A percentile compares a stretch with the other conserved stretches of the same genome.
phyloP scores from a whole-genome alignment of 2,329 filamentous ascomycete species.

The Dactylellina haptotyla region DNA sequence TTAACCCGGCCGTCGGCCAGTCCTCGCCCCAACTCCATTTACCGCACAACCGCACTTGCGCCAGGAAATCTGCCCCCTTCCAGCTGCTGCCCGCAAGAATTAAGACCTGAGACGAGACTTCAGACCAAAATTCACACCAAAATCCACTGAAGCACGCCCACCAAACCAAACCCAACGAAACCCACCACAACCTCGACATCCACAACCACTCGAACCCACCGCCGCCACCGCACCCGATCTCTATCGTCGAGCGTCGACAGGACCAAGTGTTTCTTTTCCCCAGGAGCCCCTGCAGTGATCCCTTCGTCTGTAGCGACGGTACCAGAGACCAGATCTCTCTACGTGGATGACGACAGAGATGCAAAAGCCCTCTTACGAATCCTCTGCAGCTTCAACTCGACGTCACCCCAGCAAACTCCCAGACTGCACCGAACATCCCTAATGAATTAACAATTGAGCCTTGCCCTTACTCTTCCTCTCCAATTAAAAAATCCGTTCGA shows the following conservation, averaged over 20 bases:
- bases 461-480: background rate
- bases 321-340: conserved; percentile 25
- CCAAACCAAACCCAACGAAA: too few species aligned
- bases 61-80: conserved; percentile 22
- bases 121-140: too few species aligned
- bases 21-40: conserved; percentile 44
- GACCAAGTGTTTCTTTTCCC: too few species aligned
- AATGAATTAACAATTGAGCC: conserved; percentile 6
- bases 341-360: conserved; percentile 53
- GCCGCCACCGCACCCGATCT: too few species aligned
- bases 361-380: conserved; percentile 48
- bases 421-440: conserved; percentile 26
- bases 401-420: conserved; percentile 48
- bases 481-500: too few species aligned
- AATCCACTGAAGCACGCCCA: too few species aligned
- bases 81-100: conserved; percentile 30
- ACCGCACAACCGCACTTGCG: conserved; percentile 54
- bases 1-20: conserved; percentile 53
- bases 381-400: conserved; percentile 46
- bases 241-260: too few species aligned
- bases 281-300: too few species aligned
- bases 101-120: too few species aligned
- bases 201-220: too few species aligned
- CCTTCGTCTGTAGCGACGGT: conserved; percentile 42
- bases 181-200: too few species aligned